A percentile compares a stretch with the other conserved stretches of the same genome.
phyloP scores from a whole-genome alignment of 495 filamentous ascomycete species.

The Hypoxylon intermedium region DNA sequence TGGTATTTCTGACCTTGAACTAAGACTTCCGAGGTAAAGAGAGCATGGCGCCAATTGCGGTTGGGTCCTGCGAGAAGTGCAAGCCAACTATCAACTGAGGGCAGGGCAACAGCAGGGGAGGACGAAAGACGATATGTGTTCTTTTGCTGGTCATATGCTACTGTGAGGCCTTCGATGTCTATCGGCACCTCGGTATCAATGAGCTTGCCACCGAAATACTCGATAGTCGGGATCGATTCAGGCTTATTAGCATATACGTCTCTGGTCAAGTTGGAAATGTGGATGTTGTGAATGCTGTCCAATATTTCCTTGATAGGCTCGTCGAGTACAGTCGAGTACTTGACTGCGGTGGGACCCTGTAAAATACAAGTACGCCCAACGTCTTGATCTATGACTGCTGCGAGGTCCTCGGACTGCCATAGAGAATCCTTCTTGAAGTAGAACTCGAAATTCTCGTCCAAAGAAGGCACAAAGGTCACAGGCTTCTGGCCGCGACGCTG shows the following conservation, averaged over 20 bases:
- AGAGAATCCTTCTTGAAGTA: slow-evolving; percentile 99
- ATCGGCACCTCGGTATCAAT: slow-evolving; percentile 67
- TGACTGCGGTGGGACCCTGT: slow-evolving; percentile 92
- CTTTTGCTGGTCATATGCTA: slow-evolving; percentile 76
- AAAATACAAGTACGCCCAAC: slow-evolving; percentile 94
- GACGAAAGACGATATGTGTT: slow-evolving; percentile 79
- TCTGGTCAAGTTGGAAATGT: slow-evolving; percentile 77
- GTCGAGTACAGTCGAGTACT: slow-evolving; percentile 85
- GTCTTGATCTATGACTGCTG: slow-evolving; percentile 93
- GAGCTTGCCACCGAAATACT: slow-evolving; percentile 92
- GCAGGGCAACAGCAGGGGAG: slow-evolving; percentile 70
- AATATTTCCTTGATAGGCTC: slow-evolving; percentile 94
- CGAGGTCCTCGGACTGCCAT: slow-evolving; percentile 97
- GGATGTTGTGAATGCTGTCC: slow-evolving; percentile 83
- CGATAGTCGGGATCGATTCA: slow-evolving; percentile 77
- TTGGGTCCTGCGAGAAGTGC: slow-evolving; percentile 82
- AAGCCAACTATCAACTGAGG: slow-evolving; percentile 83
- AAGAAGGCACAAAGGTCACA: slow-evolving; percentile 88
- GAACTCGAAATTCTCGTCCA: slow-evolving; percentile 96
- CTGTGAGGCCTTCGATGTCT: slow-evolving; percentile 79
- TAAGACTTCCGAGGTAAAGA: slow-evolving; percentile 94
- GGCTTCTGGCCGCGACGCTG: slow-evolving; percentile 94
- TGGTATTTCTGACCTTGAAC: slow-evolving; percentile 96
- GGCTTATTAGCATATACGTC: slow-evolving; percentile 82
- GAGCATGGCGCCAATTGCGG: slow-evolving; percentile 92